Evolutionary conservation across 2,329 filamentous ascomycete species (phyloP), one percentile per base, ranked within the genome.

Genomic region (Paraphaeosphaeria minitans): DNA sequence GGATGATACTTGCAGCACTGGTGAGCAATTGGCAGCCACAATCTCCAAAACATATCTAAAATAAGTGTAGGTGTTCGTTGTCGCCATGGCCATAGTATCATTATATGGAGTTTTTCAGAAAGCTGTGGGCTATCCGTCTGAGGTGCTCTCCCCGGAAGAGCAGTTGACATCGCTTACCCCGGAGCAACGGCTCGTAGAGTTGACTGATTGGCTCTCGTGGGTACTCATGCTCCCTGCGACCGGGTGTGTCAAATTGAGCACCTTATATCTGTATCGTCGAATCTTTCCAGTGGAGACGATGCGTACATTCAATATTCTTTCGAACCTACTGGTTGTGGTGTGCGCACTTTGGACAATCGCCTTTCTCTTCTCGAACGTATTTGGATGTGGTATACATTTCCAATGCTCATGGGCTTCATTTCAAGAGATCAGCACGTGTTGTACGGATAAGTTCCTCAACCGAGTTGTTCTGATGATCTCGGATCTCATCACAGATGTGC

Each of bases 1-100:
- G 47, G 47, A 19, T 49, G 47, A 49, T 49, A 21, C 47, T 49
- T 33, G 12, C 19, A 13, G 47, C 47, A 49, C 33, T 49, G 24
- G 47, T 49, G n/a, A 49, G 24, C n/a, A 14, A 33, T 33, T 27
- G 24, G 24, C 24, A 27, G 3, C 3, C 6, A 27, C 6, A 27
- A 27, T 6, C 6, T 27, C 24, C 24, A 8, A 14, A n/a, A 4
- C n/a, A 39, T 8, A 39, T 8, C 16, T 39, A 39, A 39, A n/a
- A n/a, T 2, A 13, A 19, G 16, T 39, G 2, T 8, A 39, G 37
- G 16, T 39, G 5, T 39, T 39, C 5, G 16, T 39, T 7, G n/a
- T 39, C 1, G n/a, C 16, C 37, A 39, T 39, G 16, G 37, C 37
- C 16, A 5, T 14, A n/a, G 37, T 39, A 9, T 39, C 37, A 19